phyloP scores from a whole-genome alignment of 768 basidiomycete genomes.

The Agaricus sinodeliciosus region DNA sequence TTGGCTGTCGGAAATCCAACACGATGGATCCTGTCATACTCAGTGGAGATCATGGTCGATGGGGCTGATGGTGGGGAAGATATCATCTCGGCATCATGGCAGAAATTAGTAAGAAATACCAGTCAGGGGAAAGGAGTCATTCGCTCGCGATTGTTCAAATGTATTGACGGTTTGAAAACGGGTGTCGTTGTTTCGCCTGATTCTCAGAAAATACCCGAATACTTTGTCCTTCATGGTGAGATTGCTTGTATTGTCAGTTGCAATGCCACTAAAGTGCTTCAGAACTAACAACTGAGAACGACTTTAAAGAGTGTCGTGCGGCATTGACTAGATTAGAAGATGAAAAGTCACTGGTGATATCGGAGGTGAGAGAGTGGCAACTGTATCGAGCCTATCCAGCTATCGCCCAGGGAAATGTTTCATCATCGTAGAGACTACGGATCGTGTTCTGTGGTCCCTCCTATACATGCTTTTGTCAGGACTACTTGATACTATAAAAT shows the following conservation, averaged over 20 bases:
- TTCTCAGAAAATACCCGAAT: conserved; percentile 25
- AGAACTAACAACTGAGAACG: conserved; percentile 4
- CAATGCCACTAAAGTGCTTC: neutral
- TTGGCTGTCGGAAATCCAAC: conserved; percentile 14
- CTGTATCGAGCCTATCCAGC: conserved; percentile 43
- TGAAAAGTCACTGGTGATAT: conserved; percentile 9
- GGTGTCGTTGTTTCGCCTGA: conserved; percentile 20
- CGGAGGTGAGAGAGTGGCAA: conserved; percentile 29
- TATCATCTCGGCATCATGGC: neutral
- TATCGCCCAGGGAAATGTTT: conserved; percentile 34
- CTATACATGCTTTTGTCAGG: too few species aligned
- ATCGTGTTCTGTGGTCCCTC: neutral
- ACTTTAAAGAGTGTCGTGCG: neutral
- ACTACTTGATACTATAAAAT: too few species aligned
- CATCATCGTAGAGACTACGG: neutral
- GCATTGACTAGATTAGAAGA: neutral
- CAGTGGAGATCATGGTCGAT: conserved; percentile 10
- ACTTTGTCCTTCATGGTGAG: conserved; percentile 36
- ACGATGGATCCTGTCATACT: conserved; percentile 14
- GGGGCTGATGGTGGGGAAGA: neutral
- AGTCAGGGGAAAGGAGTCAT: conserved; percentile 26
- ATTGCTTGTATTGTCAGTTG: neutral
- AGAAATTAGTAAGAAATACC: neutral
- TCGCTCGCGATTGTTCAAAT: conserved; percentile 31
- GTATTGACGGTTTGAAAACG: conserved; percentile 33